Evolutionary conservation across 495 filamentous ascomycete species (phyloP), one percentile per base, ranked within the genome.

Genomic region (Pseudoneurospora amorphoporcata): DNA sequence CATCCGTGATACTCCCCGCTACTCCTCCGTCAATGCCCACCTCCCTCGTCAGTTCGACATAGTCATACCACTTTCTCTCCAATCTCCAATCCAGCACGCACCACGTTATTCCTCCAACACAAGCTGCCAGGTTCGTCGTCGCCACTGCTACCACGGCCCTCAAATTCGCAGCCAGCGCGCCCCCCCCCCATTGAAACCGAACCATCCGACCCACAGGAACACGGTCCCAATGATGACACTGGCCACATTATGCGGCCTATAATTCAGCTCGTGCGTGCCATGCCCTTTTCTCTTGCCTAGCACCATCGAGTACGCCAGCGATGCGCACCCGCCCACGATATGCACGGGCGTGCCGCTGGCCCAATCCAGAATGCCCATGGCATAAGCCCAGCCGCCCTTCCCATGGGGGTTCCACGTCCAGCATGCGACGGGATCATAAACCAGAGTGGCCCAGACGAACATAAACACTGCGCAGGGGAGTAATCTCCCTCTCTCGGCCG

Each of bases 151-250:
- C 90, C 75, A 92, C 86, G 68, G 95, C 89, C 76, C 95, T 90
- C 83, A 98, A 82, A 81, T 96, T 97, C 69, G 94, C 94, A 39
- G 89, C 85, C 71, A 97, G 84, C 12, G 94, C 95, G 19, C 91
- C 93, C 72, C 95, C 72, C 95, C 95, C 58, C 92, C 94, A 77
- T 98, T 98, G 88, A 98, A 98, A 45, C 95, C 95, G 77, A 97
- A 97, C 95, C 95, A 98, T 19, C 95, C 95, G 42, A 97, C 93
- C 95, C 95, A 98, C 45, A 98, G 89, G 84, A 98, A 97, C 69
- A 98, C 93, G 10, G 95, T 97, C 4, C 95, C 95, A 68, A 98
- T 91, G 45, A 97, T 94, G 73, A 98, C 94, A 79, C 96, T 93
- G 12, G 94, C 96, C 41, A 98, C 95, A 76, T 97, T 97, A 84